Percentiles rank a stretch among this genome's conserved stretches.
Conservation (phyloP, 257 asterid species). For the Jasminum sambac region DNA sequence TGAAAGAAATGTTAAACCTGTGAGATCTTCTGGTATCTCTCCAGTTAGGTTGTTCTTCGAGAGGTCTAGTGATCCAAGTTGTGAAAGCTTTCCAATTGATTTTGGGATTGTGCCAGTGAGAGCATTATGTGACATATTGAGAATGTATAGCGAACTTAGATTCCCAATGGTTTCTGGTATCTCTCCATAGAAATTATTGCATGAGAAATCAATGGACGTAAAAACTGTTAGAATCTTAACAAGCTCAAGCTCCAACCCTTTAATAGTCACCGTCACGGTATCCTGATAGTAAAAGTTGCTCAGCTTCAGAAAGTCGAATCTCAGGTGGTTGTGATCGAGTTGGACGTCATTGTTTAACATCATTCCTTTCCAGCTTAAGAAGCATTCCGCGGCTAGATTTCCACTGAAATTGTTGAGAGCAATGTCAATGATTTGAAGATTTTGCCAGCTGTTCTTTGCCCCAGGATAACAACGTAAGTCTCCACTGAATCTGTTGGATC, state of each 20-base stretch:
- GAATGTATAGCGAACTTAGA: constrained; percentile 49
- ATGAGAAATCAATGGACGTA: constrained; percentile 53
- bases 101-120: constrained; percentile 51
- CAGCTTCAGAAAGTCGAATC: constrained; percentile 20
- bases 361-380: constrained; percentile 34
- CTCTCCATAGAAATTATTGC: constrained; percentile 45
- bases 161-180: constrained; percentile 50
- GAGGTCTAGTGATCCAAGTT: constrained; percentile 57
- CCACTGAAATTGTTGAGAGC: constrained; percentile 39
- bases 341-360: neutral
- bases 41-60: constrained; percentile 47
- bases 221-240: constrained; percentile 55
- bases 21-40: constrained; percentile 39
- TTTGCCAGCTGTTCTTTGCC: constrained; percentile 22
- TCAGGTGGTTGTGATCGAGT: constrained; percentile 7
- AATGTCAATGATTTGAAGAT: constrained; percentile 40
- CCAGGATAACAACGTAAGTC: constrained; percentile 23
- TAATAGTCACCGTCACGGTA: constrained; percentile 50
- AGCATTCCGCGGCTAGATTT: constrained; percentile 4
- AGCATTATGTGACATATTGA: constrained; percentile 57
- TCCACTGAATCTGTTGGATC: constrained; percentile 24
- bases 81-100: constrained; percentile 50
- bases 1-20: constrained; percentile 45
- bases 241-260: constrained; percentile 60
- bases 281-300: constrained; percentile 48